These are phyloP conservation scores for Dactylellina haptotyla DNA, from an alignment of 2,329 filamentous ascomycete genomes.

Conservation along the genomic window DNA sequence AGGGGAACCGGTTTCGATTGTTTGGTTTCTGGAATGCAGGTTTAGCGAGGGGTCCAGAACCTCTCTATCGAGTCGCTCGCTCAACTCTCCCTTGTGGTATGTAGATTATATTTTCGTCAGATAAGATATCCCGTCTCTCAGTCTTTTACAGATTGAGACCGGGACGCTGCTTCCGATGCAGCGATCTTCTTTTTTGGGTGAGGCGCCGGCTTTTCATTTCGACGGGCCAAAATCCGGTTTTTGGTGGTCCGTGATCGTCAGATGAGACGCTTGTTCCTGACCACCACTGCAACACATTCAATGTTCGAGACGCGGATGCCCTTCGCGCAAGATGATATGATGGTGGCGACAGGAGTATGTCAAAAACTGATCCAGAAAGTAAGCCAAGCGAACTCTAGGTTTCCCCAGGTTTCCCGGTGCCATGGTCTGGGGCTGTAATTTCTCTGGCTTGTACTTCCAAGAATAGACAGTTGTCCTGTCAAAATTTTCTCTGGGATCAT, in stretches of 20 bases:
- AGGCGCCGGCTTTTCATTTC: neutral
- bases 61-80: neutral
- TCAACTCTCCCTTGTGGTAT: neutral
- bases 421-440: neutral
- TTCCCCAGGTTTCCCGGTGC: neutral
- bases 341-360: neutral
- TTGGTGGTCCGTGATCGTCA: conserved; percentile 10
- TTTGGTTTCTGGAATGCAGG: neutral
- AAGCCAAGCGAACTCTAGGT: neutral
- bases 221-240: conserved; percentile 33
- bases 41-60: neutral
- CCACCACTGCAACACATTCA: conserved; percentile 30
- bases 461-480: neutral
- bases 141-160: conserved; percentile 11
- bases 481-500: no score
- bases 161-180: conserved; percentile 38
- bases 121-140: conserved; percentile 9
- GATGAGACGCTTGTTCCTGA: conserved; percentile 33
- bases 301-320: neutral
- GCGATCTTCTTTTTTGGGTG: conserved; percentile 23
- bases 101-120: neutral
- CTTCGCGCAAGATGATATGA: neutral
- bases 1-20: no score
- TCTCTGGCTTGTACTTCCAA: neutral
- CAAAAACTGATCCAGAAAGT: neutral